These are phyloP conservation scores for Ottelia alismoides DNA, from an alignment of 106 monocot species.

Conservation along the genomic window DNA sequence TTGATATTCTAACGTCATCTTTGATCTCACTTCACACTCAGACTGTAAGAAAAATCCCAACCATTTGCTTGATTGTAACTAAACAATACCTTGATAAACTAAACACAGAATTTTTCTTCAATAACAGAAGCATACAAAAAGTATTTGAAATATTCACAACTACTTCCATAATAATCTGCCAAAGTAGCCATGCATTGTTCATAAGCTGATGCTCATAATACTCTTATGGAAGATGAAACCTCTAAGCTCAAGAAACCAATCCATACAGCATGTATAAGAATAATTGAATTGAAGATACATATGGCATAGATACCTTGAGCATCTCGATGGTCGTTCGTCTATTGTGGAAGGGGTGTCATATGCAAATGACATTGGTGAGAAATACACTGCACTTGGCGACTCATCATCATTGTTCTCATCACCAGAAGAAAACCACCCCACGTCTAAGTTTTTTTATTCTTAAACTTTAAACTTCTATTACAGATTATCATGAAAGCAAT, in stretches of 20 bases:
- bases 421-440: slow-evolving; percentile 35
- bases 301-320: slow-evolving; percentile 27
- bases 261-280: too few relatives aligned
- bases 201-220: background rate
- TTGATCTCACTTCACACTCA: slow-evolving; percentile 50
- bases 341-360: slow-evolving; percentile 15
- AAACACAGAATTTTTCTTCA: background rate
- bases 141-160: background rate
- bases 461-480: too few relatives aligned
- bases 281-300: background rate
- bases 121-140: too few relatives aligned
- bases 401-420: slow-evolving; percentile 31
- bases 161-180: background rate
- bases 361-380: slow-evolving; percentile 27
- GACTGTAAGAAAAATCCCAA: slow-evolving; percentile 58
- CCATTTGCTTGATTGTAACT: slow-evolving; percentile 72
- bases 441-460: too few relatives aligned
- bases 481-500: too few relatives aligned
- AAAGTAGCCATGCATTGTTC: background rate
- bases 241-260: background rate
- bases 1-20: slow-evolving; percentile 57
- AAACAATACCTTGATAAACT: slow-evolving; percentile 35
- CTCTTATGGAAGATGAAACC: background rate
- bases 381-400: slow-evolving; percentile 13
- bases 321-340: slow-evolving; percentile 22